phyloP scores from a whole-genome alignment of 306 rosid genomes.

The Castanea sativa region DNA sequence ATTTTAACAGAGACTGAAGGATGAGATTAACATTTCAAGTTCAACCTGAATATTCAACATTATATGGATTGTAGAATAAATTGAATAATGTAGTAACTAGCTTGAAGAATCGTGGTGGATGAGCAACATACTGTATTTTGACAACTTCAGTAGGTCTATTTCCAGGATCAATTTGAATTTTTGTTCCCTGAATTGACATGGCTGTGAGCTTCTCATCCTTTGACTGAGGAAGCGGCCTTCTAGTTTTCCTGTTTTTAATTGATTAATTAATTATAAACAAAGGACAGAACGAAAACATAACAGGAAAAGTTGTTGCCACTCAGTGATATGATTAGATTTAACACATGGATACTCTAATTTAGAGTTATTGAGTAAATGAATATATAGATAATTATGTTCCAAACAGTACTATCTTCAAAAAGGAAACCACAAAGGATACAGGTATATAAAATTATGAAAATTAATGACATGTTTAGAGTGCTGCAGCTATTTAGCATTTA shows the following conservation, averaged over 20 bases:
- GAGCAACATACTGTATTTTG: slow-evolving; percentile 27
- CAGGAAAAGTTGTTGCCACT: neutral
- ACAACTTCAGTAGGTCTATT: slow-evolving; percentile 20
- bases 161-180: slow-evolving; percentile 21
- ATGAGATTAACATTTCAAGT: neutral
- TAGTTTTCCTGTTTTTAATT: slow-evolving; percentile 42
- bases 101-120: neutral
- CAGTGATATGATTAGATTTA: neutral
- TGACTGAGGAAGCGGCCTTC: slow-evolving; percentile 33
- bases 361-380: neutral
- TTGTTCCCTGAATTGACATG: slow-evolving; percentile 24
- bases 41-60: neutral
- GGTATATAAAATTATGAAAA: neutral
- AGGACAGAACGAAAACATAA: neutral
- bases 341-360: neutral
- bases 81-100: neutral
- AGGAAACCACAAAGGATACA: neutral
- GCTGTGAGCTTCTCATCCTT: slow-evolving; percentile 29
- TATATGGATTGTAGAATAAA: neutral
- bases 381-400: neutral
- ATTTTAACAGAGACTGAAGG: neutral
- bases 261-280: slow-evolving; percentile 2
- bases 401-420: neutral
- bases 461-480: neutral
- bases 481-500: neutral